A percentile compares a stretch with the other conserved stretches of the same genome.
Conservation (phyloP, 2,329 filamentous ascomycete genomes). For the Epichloe sp. region DNA sequence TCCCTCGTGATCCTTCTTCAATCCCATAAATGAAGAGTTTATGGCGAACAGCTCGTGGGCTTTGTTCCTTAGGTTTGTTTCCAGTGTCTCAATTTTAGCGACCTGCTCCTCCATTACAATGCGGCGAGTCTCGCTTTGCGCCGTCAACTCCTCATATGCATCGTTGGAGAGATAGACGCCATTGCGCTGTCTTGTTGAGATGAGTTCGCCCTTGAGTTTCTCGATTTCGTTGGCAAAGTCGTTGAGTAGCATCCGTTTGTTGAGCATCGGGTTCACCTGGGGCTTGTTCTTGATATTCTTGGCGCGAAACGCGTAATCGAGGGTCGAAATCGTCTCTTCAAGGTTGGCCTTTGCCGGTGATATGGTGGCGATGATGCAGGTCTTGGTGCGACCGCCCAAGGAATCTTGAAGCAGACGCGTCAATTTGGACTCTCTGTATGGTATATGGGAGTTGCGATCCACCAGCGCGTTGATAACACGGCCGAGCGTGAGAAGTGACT, state of each 20-base stretch:
- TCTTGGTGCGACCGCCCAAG: slow-evolving; percentile 87
- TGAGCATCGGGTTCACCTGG: slow-evolving; percentile 81
- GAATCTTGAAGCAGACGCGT: slow-evolving; percentile 93
- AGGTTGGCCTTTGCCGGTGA: slow-evolving; percentile 91
- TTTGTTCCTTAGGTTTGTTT: slow-evolving; percentile 82
- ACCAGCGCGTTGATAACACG: slow-evolving; percentile 96
- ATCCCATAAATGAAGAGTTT: slow-evolving; percentile 71
- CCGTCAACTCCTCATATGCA: slow-evolving; percentile 78
- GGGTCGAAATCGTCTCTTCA: slow-evolving; percentile 93
- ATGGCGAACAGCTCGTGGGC: slow-evolving; percentile 82
- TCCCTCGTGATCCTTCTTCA: slow-evolving; percentile 82
- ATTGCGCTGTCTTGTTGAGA: slow-evolving; percentile 83
- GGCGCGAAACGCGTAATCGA: slow-evolving; percentile 94
- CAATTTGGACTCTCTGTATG: slow-evolving; percentile 85
- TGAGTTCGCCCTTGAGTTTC: slow-evolving; percentile 84
- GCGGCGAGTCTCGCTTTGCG: slow-evolving; percentile 79
- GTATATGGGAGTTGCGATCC: slow-evolving; percentile 80
- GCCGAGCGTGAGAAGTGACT: slow-evolving; percentile 85
- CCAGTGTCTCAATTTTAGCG: slow-evolving; percentile 84
- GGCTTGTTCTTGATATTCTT: slow-evolving; percentile 99
- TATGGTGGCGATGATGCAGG: slow-evolving; percentile 94
- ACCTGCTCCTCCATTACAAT: slow-evolving; percentile 88
- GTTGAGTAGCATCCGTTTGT: slow-evolving; percentile 80
- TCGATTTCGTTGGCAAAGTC: slow-evolving; percentile 92
- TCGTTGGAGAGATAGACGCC: slow-evolving; percentile 89